Evolutionary conservation across 1,284 basidiomycete species (phyloP), one percentile per base, ranked within the genome.

Genomic region (Trichosporon sp.): DNA sequence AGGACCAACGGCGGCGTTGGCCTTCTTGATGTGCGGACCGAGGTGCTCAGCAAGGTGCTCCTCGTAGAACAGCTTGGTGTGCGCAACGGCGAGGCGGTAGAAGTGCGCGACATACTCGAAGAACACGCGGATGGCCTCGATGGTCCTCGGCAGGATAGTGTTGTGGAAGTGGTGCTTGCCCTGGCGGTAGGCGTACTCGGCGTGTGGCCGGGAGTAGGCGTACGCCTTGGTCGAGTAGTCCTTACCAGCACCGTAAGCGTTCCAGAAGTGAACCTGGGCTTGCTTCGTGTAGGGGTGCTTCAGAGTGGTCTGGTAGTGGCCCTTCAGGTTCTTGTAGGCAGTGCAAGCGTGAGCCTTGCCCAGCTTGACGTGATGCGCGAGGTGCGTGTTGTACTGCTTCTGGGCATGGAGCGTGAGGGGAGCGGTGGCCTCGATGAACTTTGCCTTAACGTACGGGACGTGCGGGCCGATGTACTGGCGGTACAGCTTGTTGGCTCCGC

Each of bases 381-480:
- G 46, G 56, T 75, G 64, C 40, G 49, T 31, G 21, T 69, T 46
- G 64, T 74, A 65, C n/a, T 69, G 60, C 0, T 69, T 68, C 16
- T 65, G 56, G 32, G 73, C 54, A 19, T 73, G 66, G 9, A 71
- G 63, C 3, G 70, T 73, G 46, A 72, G 63, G 9, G 78, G 78
- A 2, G 71, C 72, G 11, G 74, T 75, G 19, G 72, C 59, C 44
- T 71, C 64, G 57, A 71, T 63, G 37, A 67, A 64, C 63, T 70
- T 71, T 32, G 74, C 71, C 49, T 65, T 60, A 40, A 75, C 32
- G 58, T 71, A 77, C 0, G 78, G 78, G 29, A 77, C 62, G 61
- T 76, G 78, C 19, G 78, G 78, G 60, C 74, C 67, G 54, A 79
- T 58, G 62, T 74, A 74, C n/a, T 69, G 73, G 29, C 75, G 64